Conservation (phyloP, 2,329 filamentous ascomycete species). For the Didymella keratinophila region DNA sequence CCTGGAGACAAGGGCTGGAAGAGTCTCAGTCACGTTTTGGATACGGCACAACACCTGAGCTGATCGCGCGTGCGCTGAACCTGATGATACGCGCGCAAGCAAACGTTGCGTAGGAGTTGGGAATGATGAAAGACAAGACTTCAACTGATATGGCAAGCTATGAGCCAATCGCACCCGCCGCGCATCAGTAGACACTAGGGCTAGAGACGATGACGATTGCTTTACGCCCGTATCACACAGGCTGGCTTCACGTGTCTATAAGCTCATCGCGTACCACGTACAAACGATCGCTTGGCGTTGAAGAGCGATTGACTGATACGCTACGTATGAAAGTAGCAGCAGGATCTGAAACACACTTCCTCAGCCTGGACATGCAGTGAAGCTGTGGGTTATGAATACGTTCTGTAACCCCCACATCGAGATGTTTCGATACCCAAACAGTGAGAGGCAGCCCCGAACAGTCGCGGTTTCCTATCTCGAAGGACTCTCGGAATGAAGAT, state of each 20-base stretch:
- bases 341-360: not conserved
- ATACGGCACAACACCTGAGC: constrained; percentile 1
- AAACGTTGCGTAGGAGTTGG: not conserved
- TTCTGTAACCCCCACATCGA: not conserved
- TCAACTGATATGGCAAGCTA: too few relatives aligned
- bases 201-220: not conserved
- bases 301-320: not conserved
- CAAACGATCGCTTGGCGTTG: not conserved
- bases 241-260: not conserved
- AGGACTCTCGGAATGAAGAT: not conserved
- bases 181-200: not conserved
- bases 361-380: not conserved
- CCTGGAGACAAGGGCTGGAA: constrained; percentile 12
- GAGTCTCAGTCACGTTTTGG: not conserved
- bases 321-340: not conserved
- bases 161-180: too few relatives aligned
- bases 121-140: too few relatives aligned
- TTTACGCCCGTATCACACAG: not conserved
- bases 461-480: not conserved
- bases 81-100: constrained; percentile 15
- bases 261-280: not conserved
- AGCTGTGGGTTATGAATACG: not conserved
- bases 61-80: constrained; percentile 14
- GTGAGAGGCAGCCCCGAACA: not conserved
- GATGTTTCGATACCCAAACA: not conserved